A percentile compares a stretch with the other conserved stretches of the same genome.
Conservation (phyloP, 106 monocot genomes). For the Dendrobium chrysotoxum region DNA sequence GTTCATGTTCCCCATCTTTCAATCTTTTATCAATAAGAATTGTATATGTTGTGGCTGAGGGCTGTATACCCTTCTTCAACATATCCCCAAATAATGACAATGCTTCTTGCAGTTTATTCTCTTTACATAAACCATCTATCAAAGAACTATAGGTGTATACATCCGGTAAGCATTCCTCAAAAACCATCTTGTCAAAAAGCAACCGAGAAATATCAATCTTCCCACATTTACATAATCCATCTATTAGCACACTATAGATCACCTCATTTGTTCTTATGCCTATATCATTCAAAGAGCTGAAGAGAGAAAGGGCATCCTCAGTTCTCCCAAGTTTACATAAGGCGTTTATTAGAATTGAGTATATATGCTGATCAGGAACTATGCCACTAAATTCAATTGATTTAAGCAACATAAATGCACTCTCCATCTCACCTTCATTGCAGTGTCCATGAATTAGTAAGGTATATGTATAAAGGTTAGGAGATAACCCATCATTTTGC, state of each 20-base stretch:
- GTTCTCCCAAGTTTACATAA: slow-evolving; percentile 24
- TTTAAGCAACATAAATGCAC: slow-evolving; percentile 29
- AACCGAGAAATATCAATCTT: slow-evolving; percentile 16
- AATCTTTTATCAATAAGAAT: slow-evolving; percentile 26
- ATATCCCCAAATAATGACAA: slow-evolving; percentile 26
- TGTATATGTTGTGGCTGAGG: slow-evolving; percentile 21
- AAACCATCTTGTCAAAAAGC: slow-evolving; percentile 25
- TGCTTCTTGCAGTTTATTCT: slow-evolving; percentile 23
- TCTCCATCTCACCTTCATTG: slow-evolving; percentile 26
- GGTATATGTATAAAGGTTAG: slow-evolving; percentile 27
- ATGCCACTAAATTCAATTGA: slow-evolving; percentile 14
- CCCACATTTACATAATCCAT: slow-evolving; percentile 35
- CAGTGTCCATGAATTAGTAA: slow-evolving; percentile 30
- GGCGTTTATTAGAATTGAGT: slow-evolving; percentile 22
- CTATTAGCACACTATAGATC: slow-evolving; percentile 25
- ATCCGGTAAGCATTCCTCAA: slow-evolving; percentile 22
- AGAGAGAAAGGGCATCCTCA: slow-evolving; percentile 21
- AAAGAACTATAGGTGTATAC: slow-evolving; percentile 23
- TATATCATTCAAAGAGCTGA: slow-evolving; percentile 18
- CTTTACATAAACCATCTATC: slow-evolving; percentile 24
- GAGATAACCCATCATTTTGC: slow-evolving; percentile 18
- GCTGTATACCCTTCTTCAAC: slow-evolving; percentile 21
- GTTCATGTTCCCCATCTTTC: slow-evolving; percentile 20
- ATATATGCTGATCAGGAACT: slow-evolving; percentile 26
- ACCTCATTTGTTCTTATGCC: slow-evolving; percentile 25